These are phyloP conservation scores for Arthroderma uncinatum DNA, from an alignment of 2,329 filamentous ascomycete species.

Conservation along the genomic window DNA sequence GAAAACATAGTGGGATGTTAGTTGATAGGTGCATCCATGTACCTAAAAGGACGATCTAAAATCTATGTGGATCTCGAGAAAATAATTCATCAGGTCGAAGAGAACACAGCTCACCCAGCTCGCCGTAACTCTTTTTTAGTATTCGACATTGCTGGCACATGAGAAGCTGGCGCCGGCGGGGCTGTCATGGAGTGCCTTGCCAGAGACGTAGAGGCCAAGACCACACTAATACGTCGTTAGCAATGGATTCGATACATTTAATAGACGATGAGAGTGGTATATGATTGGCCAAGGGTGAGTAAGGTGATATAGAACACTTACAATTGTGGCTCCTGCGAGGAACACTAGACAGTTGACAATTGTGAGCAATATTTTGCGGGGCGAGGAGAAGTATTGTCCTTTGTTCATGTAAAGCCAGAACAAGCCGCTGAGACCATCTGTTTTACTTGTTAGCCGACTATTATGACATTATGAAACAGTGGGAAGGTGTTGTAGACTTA, in stretches of 20 bases:
- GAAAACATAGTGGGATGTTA: neutral
- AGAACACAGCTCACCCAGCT: neutral
- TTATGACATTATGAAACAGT: neutral
- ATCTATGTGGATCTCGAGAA: neutral
- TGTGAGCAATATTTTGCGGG: conserved; percentile 36
- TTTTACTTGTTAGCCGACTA: neutral
- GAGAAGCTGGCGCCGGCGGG: conserved; percentile 29
- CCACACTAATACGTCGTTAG: conserved; percentile 23
- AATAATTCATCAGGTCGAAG: neutral
- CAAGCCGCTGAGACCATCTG: conserved; percentile 32
- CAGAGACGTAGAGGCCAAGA: conserved; percentile 34
- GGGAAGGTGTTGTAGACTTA: conserved; percentile 20
- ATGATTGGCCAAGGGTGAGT: neutral
- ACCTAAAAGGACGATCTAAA: neutral
- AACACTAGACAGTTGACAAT: conserved; percentile 38
- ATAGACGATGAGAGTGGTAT: neutral
- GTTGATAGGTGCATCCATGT: neutral
- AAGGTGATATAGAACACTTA: conserved; percentile 15
- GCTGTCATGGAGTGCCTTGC: conserved; percentile 28
- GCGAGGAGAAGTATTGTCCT: conserved; percentile 31
- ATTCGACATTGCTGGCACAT: conserved; percentile 19
- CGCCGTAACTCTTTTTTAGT: neutral
- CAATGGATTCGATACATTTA: conserved; percentile 9
- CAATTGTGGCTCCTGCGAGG: conserved; percentile 21
- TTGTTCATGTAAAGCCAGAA: conserved; percentile 42